A percentile compares a stretch with the other conserved stretches of the same genome.
These are phyloP conservation scores for Phytophthora sojae DNA, from an alignment of 352 stramenopile species.

Conservation along the genomic window DNA sequence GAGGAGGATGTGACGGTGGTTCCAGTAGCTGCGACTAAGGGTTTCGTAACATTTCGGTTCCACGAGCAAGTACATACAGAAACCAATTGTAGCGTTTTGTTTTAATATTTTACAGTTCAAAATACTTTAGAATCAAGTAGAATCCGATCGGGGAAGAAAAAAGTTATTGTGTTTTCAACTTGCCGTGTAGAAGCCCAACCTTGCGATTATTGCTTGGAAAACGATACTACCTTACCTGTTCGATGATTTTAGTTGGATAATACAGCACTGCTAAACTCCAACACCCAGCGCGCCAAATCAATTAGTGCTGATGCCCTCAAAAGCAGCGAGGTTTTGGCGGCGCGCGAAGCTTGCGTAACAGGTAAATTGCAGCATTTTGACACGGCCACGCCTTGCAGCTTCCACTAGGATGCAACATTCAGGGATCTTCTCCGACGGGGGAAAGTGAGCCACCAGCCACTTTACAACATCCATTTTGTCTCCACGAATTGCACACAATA, in stretches of 20 bases:
- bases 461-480: constrained; percentile 1
- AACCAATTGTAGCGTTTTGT: too few relatives aligned
- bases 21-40: not conserved
- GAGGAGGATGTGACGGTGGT: not conserved
- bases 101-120: not conserved
- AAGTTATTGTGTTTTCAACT: too few relatives aligned
- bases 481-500: not conserved
- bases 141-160: too few relatives aligned
- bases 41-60: too few relatives aligned
- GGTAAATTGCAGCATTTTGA: constrained; percentile 1
- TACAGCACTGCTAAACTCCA: too few relatives aligned
- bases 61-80: too few relatives aligned
- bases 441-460: constrained; percentile 10
- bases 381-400: constrained; percentile 9
- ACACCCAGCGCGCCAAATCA: too few relatives aligned
- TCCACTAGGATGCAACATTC: constrained; percentile 10
- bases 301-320: not conserved
- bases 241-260: too few relatives aligned
- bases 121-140: too few relatives aligned
- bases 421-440: not conserved
- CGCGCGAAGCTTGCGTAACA: not conserved
- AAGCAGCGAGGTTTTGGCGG: not conserved
- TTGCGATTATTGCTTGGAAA: too few relatives aligned
- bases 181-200: too few relatives aligned
- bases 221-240: too few relatives aligned